Conservation (phyloP, 2,329 filamentous ascomycete genomes). For the Leptoxyphium fumago region DNA sequence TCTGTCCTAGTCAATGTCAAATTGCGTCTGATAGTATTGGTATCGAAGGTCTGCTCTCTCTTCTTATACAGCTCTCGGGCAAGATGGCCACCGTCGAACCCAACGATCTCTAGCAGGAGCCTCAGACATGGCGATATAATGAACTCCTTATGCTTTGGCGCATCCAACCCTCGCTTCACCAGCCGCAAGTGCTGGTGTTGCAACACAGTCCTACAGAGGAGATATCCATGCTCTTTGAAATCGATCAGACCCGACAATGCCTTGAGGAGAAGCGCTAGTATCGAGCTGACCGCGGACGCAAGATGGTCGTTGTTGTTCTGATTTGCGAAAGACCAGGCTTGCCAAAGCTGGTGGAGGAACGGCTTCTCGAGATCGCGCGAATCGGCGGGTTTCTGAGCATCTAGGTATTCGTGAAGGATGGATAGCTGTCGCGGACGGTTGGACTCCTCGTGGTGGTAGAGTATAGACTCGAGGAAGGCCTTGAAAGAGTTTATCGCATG, state of each 20-base stretch:
- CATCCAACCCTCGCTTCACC: slow-evolving; percentile 61
- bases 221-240: slow-evolving; percentile 58
- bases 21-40: slow-evolving; percentile 62
- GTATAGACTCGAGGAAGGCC: slow-evolving; percentile 48
- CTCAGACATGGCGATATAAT: slow-evolving; percentile 79
- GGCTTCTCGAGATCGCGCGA: slow-evolving; percentile 42
- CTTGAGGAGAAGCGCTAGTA: slow-evolving; percentile 68
- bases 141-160: slow-evolving; percentile 70
- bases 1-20: slow-evolving; percentile 51
- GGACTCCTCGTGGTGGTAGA: slow-evolving; percentile 40
- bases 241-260: slow-evolving; percentile 61
- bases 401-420: slow-evolving; percentile 57
- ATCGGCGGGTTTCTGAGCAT: slow-evolving; percentile 37
- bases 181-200: slow-evolving; percentile 70
- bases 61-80: slow-evolving; percentile 65
- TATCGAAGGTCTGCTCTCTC: slow-evolving; percentile 57
- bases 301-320: slow-evolving; percentile 68
- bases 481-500: slow-evolving; percentile 60
- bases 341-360: slow-evolving; percentile 65
- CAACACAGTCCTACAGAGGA: slow-evolving; percentile 67
- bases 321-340: slow-evolving; percentile 74
- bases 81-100: slow-evolving; percentile 70
- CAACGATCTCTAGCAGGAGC: slow-evolving; percentile 70
- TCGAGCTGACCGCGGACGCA: slow-evolving; percentile 65
- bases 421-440: slow-evolving; percentile 35